These are phyloP conservation scores for Vachellia pachyceras DNA, from an alignment of 306 rosid genomes.

Conservation along the genomic window DNA sequence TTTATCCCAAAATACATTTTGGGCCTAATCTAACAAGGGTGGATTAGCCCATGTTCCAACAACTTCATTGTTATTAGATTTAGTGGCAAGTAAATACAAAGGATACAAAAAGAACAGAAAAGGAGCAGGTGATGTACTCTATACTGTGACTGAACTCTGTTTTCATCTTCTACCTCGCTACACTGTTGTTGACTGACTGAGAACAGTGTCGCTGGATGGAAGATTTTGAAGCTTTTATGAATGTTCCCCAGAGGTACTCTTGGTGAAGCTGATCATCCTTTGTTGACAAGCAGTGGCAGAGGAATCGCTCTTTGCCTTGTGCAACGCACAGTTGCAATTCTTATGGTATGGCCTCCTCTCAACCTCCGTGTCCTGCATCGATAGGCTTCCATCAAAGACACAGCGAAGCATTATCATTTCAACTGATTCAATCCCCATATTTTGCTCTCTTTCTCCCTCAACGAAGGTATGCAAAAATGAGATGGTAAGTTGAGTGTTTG, in stretches of 20 bases:
- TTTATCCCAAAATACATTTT: too few species aligned
- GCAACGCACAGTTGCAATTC: constrained; percentile 59
- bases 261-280: constrained; percentile 40
- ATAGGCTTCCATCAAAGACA: constrained; percentile 50
- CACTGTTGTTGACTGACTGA: not conserved
- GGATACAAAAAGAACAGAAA: not conserved
- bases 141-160: not conserved
- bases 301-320: constrained; percentile 21
- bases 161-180: constrained; percentile 10
- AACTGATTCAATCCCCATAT: constrained; percentile 34
- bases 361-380: constrained; percentile 42
- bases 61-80: not conserved
- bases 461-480: not conserved
- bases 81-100: not conserved
- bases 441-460: not conserved
- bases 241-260: constrained; percentile 21
- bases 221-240: constrained; percentile 23
- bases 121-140: not conserved
- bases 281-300: constrained; percentile 14
- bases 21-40: too few species aligned
- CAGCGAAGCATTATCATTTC: constrained; percentile 35
- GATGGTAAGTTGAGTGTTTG: not conserved
- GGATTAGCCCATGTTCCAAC: too few species aligned
- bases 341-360: constrained; percentile 65
- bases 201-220: not conserved